Conservation (phyloP, 225 moss, liverwort and hornwort species). For the Sphagnum contortum region DNA sequence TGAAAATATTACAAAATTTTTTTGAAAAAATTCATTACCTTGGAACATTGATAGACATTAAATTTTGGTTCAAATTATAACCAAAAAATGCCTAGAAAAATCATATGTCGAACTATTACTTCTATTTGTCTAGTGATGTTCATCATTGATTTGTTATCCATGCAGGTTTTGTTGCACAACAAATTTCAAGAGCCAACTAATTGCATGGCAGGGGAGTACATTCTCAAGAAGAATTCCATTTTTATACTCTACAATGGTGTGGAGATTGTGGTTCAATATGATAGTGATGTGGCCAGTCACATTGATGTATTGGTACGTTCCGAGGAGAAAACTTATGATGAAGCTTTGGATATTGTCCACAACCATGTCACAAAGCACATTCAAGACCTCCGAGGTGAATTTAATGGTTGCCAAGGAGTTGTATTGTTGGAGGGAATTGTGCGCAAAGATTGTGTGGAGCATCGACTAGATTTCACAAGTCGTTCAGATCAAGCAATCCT, state of each 20-base stretch:
- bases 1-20: no score
- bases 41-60: no score
- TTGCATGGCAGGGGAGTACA: not conserved
- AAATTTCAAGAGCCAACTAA: not conserved
- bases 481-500: not conserved
- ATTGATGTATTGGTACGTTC: slow-evolving; percentile 1
- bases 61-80: no score
- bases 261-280: slow-evolving; percentile 3
- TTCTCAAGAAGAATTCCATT: not conserved
- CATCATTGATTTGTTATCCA: no score
- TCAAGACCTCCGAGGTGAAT: not conserved
- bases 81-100: no score
- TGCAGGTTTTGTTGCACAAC: not conserved
- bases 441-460: not conserved
- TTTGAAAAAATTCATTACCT: no score
- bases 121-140: no score
- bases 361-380: slow-evolving; percentile 1
- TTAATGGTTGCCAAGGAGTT: not conserved
- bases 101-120: no score
- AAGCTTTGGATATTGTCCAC: not conserved
- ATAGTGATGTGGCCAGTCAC: not conserved
- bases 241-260: not conserved
- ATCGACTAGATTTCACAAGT: not conserved
- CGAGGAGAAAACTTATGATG: not conserved
- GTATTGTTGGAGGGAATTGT: not conserved